Base-by-base conservation (phyloP, 2,329 filamentous ascomycete genomes). In the Phialophora macrospora region DNA sequence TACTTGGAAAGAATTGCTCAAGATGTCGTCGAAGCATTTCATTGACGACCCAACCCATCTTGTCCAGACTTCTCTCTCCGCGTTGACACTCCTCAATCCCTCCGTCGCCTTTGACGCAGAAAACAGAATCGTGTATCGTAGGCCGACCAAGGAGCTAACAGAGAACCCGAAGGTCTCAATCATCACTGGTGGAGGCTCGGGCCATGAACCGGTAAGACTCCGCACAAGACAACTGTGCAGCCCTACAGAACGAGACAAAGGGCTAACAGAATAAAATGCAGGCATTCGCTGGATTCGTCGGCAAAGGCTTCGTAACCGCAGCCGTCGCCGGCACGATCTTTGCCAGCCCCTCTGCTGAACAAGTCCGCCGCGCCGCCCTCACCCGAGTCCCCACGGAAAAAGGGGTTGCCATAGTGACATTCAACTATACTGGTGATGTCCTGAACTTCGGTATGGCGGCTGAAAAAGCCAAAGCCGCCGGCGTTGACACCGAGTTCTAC, bases 371-470 rank as follows among this genome's bases (percentile, higher is more conserved):
- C 70, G 92, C 88, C 65, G 89, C 96, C 60, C 85, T 89, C 74
- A 85, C 87, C 49, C 84, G 91, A 22, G 90, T 96, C 2, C 87
- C 91, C 67, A 84, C 85, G 3, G 83, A 85, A 52, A 85, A 87
- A 68, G 94, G 93, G 26, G 90, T 97, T 1, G 77, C 97, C 7
- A 64, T 56, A 20, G 55, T 64, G 26, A 64, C 62, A 7, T 64
- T 64, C 62, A 59, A 64, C 77, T 96, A 96, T 78, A 96, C 92
- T 1, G 91, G 91, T 44, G 91, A 93, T 76, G 87, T 97, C 61
- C 84, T 97, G 71, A 96, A 97, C 80, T 97, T 97, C 75, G 93
- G 93, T 62, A 90, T 97, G 85, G 93, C 90, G 0, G 91, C 95
- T 8, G 94, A 97, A 78, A 97, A 97, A 81, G 93, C 93, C 17